Conservation (phyloP, 2,329 filamentous ascomycete genomes). For the Monilinia aucupariae region DNA sequence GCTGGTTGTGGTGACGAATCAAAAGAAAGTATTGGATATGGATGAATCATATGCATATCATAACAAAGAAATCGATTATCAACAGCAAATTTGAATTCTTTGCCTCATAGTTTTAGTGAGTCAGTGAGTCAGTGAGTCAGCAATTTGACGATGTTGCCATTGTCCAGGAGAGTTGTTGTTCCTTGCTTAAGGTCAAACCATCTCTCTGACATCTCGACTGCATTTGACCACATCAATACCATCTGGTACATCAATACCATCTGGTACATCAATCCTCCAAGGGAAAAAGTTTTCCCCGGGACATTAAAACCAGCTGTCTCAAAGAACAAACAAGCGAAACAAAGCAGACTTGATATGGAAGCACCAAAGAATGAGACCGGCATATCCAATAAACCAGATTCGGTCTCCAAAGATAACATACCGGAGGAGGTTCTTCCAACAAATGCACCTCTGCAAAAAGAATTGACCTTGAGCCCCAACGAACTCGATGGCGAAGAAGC, state of each 20-base stretch:
- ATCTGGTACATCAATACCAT: too few relatives aligned
- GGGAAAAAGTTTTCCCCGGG: too few relatives aligned
- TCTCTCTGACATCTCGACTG: not conserved
- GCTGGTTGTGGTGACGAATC: not conserved
- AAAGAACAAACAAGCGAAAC: not conserved
- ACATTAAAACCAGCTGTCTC: not conserved
- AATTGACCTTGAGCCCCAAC: not conserved
- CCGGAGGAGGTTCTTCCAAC: not conserved
- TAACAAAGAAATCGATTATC: slow-evolving; percentile 1
- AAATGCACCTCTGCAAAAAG: slow-evolving; percentile 2
- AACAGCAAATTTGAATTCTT: not conserved
- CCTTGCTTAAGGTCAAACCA: not conserved
- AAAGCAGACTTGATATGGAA: not conserved
- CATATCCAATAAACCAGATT: not conserved
- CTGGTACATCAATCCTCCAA: not conserved
- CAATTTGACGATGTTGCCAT: not conserved
- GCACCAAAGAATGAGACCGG: not conserved
- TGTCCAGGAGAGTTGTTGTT: not conserved
- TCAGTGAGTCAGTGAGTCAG: too few relatives aligned
- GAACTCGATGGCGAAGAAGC: slow-evolving; percentile 13
- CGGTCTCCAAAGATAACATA: not conserved
- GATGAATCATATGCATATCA: not conserved
- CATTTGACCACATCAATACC: not conserved
- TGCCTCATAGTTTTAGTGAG: not conserved
- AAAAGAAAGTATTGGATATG: not conserved